Percentiles rank a stretch among this genome's conserved stretches.
Conservation (phyloP, 371 early-diverging fungal genomes). For the Rhizomucor miehei region DNA sequence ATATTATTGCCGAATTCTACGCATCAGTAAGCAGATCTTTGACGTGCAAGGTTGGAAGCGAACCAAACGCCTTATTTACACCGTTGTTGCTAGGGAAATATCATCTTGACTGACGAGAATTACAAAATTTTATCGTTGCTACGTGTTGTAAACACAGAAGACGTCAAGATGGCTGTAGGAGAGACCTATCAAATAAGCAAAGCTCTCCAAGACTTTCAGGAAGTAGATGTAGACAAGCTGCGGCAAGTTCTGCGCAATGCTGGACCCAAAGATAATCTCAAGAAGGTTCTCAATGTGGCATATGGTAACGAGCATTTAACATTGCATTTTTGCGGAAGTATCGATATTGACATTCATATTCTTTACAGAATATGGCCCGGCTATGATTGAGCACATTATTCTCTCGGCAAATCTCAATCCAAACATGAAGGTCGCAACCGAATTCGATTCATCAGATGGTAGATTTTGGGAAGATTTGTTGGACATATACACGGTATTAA, state of each 20-base stretch:
- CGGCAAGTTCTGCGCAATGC: slow-evolving; percentile 51
- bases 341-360: background rate
- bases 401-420: slow-evolving; percentile 69
- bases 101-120: slow-evolving; percentile 90
- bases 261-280: slow-evolving; percentile 72
- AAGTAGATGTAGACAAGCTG: slow-evolving; percentile 58
- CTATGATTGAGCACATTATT: slow-evolving; percentile 86
- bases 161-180: slow-evolving; percentile 77
- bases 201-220: slow-evolving; percentile 57
- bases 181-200: slow-evolving; percentile 64
- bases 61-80: background rate
- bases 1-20: slow-evolving; percentile 94
- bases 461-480: slow-evolving; percentile 5
- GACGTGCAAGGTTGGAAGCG: background rate
- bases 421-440: slow-evolving; percentile 53
- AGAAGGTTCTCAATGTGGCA: slow-evolving; percentile 71
- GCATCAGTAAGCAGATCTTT: slow-evolving; percentile 59
- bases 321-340: too few species aligned
- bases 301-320: slow-evolving; percentile 48
- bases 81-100: slow-evolving; percentile 74
- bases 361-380: slow-evolving; percentile 76
- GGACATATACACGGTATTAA: too few species aligned
- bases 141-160: slow-evolving; percentile 83
- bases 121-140: slow-evolving; percentile 83
- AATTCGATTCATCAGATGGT: slow-evolving; percentile 53